Percentiles rank a stretch among this genome's conserved stretches.
Evolutionary conservation across 192 early-diverging fungal species (phyloP).

Genomic region (Coemansia sp.): DNA sequence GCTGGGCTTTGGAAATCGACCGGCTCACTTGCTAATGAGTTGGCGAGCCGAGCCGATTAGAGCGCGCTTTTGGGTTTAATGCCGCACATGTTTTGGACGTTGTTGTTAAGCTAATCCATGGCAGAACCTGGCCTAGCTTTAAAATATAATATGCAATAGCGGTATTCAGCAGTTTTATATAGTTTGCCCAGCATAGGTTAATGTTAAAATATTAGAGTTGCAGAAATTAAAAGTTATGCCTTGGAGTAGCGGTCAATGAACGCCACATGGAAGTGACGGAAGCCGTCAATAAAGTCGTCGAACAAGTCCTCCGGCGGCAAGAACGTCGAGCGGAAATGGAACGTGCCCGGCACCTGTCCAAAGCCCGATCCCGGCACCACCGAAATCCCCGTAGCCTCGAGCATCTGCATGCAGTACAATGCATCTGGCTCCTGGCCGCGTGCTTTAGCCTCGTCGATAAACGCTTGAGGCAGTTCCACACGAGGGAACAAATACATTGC

Average conservation of each 20-base stretch:
- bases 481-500: constrained; percentile 97
- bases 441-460: constrained; percentile 73
- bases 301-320: constrained; percentile 90
- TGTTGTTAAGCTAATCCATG: too few relatives aligned
- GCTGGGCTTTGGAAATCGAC: too few relatives aligned
- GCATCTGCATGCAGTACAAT: constrained; percentile 87
- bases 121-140: too few relatives aligned
- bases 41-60: too few relatives aligned
- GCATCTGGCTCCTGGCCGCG: constrained; percentile 77
- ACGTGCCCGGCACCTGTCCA: constrained; percentile 83
- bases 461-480: constrained; percentile 71
- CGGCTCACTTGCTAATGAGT: too few relatives aligned
- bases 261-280: constrained; percentile 76
- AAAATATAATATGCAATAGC: too few relatives aligned
- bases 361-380: constrained; percentile 95
- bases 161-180: too few relatives aligned
- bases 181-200: too few relatives aligned
- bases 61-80: too few relatives aligned
- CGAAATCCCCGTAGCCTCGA: constrained; percentile 94
- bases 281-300: constrained; percentile 78
- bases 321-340: constrained; percentile 96
- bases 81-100: too few relatives aligned
- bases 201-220: neutral
- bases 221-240: constrained; percentile 2
- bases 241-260: constrained; percentile 69